Conservation (phyloP, 2,329 filamentous ascomycete genomes). For the Fusarium sp. region DNA sequence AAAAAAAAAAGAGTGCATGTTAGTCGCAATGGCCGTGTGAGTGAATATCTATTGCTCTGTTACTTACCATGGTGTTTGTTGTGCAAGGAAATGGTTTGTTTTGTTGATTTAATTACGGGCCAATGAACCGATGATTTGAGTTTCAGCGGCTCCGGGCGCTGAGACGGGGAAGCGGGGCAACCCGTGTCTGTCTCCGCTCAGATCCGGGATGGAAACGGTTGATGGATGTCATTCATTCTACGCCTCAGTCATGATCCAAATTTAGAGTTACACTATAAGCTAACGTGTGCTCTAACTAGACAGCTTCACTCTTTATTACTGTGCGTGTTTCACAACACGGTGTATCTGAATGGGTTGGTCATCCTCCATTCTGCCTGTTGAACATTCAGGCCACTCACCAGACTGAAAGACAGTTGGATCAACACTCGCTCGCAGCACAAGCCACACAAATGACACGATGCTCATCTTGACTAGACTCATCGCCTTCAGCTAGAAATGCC, state of each 20-base stretch:
- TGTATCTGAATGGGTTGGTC: not conserved
- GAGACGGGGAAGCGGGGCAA: slow-evolving; percentile 29
- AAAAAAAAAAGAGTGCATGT: not conserved
- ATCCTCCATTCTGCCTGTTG: not conserved
- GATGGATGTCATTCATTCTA: slow-evolving; percentile 13
- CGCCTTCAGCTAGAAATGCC: slow-evolving; percentile 9
- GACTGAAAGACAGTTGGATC: not conserved
- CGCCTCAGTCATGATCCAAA: slow-evolving; percentile 4
- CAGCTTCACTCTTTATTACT: not conserved
- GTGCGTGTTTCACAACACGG: not conserved
- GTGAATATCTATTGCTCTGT: not conserved
- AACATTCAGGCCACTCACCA: not conserved
- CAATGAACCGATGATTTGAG: slow-evolving; percentile 15
- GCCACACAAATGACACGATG: not conserved
- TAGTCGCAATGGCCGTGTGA: not conserved
- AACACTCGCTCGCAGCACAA: not conserved
- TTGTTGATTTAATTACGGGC: slow-evolving; percentile 17
- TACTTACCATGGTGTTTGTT: slow-evolving; percentile 21
- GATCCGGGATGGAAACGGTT: not conserved
- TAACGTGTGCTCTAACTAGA: not conserved
- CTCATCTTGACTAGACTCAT: slow-evolving; percentile 7
- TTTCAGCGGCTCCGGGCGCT: slow-evolving; percentile 27
- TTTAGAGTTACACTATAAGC: not conserved
- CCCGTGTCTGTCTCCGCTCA: slow-evolving; percentile 22
- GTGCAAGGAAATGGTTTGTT: slow-evolving; percentile 7